A percentile compares a stretch with the other conserved stretches of the same genome.
These are phyloP conservation scores for Paecilomyces fulvus DNA, from an alignment of 2,329 filamentous ascomycete genomes.

Conservation along the genomic window DNA sequence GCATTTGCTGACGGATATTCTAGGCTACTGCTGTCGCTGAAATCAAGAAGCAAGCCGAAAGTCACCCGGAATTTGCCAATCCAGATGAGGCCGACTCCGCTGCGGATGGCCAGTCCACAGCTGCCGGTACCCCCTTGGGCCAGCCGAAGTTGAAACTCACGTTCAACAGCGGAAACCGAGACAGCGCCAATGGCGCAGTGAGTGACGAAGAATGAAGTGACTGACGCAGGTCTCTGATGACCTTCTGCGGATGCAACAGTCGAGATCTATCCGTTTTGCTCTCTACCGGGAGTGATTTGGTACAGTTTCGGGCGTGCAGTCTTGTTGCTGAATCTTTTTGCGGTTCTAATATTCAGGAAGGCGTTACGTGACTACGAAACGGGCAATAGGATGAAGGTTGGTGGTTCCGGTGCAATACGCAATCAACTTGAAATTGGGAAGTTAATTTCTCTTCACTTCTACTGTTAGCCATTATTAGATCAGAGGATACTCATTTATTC, in stretches of 20 bases:
- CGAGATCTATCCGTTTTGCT: slow-evolving; percentile 2
- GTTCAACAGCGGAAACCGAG: slow-evolving; percentile 38
- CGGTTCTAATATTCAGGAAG: slow-evolving; percentile 6
- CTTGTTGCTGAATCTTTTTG: slow-evolving; percentile 9
- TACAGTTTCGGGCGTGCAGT: slow-evolving; percentile 4
- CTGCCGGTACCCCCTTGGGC: slow-evolving; percentile 48
- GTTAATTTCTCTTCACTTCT: slow-evolving; percentile 4
- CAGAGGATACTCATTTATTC: slow-evolving; percentile 1
- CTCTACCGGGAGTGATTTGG: slow-evolving; percentile 5
- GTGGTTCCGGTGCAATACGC: slow-evolving; percentile 13
- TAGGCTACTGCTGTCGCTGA: slow-evolving; percentile 45
- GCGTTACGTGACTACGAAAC: slow-evolving; percentile 16
- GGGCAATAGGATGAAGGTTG: slow-evolving; percentile 14
- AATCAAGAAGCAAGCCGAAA: slow-evolving; percentile 46
- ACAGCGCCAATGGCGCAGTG: slow-evolving; percentile 21
- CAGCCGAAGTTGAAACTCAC: slow-evolving; percentile 62
- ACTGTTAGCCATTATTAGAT: background rate
- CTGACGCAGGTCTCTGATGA: background rate
- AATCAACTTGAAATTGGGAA: slow-evolving; percentile 12
- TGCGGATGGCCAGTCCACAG: slow-evolving; percentile 44
- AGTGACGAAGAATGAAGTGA: slow-evolving; percentile 24
- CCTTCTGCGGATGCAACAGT: slow-evolving; percentile 1
- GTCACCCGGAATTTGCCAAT: slow-evolving; percentile 49
- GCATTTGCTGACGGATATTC: slow-evolving; percentile 4
- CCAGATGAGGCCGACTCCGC: slow-evolving; percentile 44